These are phyloP conservation scores for Byssochlamys sp. DNA, from an alignment of 2,329 filamentous ascomycete genomes.

Conservation along the genomic window DNA sequence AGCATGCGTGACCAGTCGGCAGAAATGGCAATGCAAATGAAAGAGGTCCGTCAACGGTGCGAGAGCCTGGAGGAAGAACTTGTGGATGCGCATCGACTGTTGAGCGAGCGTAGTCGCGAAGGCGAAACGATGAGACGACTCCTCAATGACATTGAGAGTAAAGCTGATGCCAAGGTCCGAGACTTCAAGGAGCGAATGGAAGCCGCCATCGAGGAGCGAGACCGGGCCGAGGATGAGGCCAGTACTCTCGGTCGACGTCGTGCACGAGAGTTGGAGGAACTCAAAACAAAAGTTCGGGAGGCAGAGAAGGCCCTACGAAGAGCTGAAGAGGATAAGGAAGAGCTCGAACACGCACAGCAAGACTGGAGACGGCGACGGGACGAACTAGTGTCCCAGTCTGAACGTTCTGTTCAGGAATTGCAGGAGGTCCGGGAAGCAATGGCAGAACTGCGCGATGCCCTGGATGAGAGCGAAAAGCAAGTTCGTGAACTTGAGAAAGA, in stretches of 20 bases:
- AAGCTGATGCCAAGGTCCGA: slow-evolving; percentile 69
- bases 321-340: slow-evolving; percentile 65
- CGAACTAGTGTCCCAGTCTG: slow-evolving; percentile 62
- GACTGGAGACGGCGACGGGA: slow-evolving; percentile 66
- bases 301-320: slow-evolving; percentile 66
- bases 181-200: slow-evolving; percentile 88
- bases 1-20: slow-evolving; percentile 89
- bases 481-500: slow-evolving; percentile 75
- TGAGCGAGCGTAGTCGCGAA: slow-evolving; percentile 81
- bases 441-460: slow-evolving; percentile 63
- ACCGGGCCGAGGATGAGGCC: slow-evolving; percentile 83
- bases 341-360: slow-evolving; percentile 62
- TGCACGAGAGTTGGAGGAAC: slow-evolving; percentile 75
- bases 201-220: slow-evolving; percentile 81
- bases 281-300: slow-evolving; percentile 68
- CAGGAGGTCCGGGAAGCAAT: slow-evolving; percentile 68
- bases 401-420: slow-evolving; percentile 62
- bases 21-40: slow-evolving; percentile 82
- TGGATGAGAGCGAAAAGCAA: slow-evolving; percentile 82
- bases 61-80: slow-evolving; percentile 89
- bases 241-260: slow-evolving; percentile 65
- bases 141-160: slow-evolving; percentile 73
- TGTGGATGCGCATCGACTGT: slow-evolving; percentile 72
- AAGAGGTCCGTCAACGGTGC: slow-evolving; percentile 70
- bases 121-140: slow-evolving; percentile 89